Evolutionary conservation across 306 rosid genomes (phyloP), one percentile per base, ranked within the genome.

Genomic region (Corylus avellana): DNA sequence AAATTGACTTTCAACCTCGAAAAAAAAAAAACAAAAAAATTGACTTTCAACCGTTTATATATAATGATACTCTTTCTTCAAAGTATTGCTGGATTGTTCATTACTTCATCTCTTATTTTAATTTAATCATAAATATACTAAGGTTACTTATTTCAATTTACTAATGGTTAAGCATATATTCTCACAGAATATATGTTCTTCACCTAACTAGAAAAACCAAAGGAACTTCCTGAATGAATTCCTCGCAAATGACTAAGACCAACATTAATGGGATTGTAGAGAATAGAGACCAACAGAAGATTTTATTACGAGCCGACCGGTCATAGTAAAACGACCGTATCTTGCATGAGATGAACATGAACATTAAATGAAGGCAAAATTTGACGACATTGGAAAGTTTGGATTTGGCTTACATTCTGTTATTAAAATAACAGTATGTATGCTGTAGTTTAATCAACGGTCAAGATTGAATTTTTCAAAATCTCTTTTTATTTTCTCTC

Each of bases 1-100:
- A 20, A n/a, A 53, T 79, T 79, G 87, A 84, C 84, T 71, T 84
- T 79, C 81, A 54, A 47, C 50, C 56, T 64, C 32, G 54, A 1
- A 35, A 35, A 2, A 2, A 35, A 35, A 35, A 35, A 22, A 22
- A 22, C 22, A 22, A 22, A 2, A 35, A 35, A 35, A 4, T 35
- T 9, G 5, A 7, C 18, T 48, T 54, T 25, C 37, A 47, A 47
- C 58, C 37, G 50, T 66, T 64, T 66, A 39, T 39, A 39, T 22
- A 27, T 16, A 29, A 12, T 37, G 12, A 7, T 18, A 56, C 76
- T 35, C 35, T 37, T 51, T 47, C 37, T 78, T 78, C 50, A 57
- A 70, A 59, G 72, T 42, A 47, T 39, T 74, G 47, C 1, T 17
- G n/a, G 18, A 5, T 48, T 16, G 0, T 17, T 16, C 44, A 42